These are phyloP conservation scores for Cetraspora pellucida DNA, from an alignment of 192 early-diverging fungal species.

Conservation along the genomic window DNA sequence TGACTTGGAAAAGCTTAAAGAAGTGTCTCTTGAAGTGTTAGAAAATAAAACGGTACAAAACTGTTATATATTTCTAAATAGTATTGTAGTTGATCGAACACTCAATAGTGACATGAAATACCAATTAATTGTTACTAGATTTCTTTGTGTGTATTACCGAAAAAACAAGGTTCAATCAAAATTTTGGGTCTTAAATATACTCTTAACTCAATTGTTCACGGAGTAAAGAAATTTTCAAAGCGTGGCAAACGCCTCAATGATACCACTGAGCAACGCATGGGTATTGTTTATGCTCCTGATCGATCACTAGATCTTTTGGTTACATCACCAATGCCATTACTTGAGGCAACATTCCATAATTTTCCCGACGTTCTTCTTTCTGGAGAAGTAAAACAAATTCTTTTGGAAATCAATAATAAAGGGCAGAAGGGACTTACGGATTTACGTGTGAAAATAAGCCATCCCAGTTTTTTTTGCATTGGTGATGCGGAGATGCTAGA, in stretches of 20 bases:
- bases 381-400: slow-evolving; percentile 76
- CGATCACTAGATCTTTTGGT: slow-evolving; percentile 72
- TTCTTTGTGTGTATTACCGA: slow-evolving; percentile 70
- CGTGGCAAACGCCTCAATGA: slow-evolving; percentile 74
- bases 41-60: slow-evolving; percentile 51
- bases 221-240: slow-evolving; percentile 65
- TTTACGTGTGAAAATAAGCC: slow-evolving; percentile 77
- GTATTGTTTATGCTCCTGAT: slow-evolving; percentile 67
- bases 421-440: slow-evolving; percentile 73
- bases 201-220: slow-evolving; percentile 77
- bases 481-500: slow-evolving; percentile 52
- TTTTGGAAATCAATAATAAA: slow-evolving; percentile 82
- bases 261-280: slow-evolving; percentile 68
- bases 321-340: slow-evolving; percentile 78
- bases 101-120: neutral
- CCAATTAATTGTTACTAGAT: slow-evolving; percentile 45
- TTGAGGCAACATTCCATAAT: slow-evolving; percentile 75
- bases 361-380: slow-evolving; percentile 80
- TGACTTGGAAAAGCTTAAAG: slow-evolving; percentile 60
- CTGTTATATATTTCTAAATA: slow-evolving; percentile 7
- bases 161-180: slow-evolving; percentile 69
- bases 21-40: slow-evolving; percentile 52
- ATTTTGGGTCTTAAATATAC: slow-evolving; percentile 78
- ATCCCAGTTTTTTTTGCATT: slow-evolving; percentile 84
- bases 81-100: neutral